These are phyloP conservation scores for Penicillium sp. DNA, from an alignment of 2,329 filamentous ascomycete genomes.

Conservation along the genomic window DNA sequence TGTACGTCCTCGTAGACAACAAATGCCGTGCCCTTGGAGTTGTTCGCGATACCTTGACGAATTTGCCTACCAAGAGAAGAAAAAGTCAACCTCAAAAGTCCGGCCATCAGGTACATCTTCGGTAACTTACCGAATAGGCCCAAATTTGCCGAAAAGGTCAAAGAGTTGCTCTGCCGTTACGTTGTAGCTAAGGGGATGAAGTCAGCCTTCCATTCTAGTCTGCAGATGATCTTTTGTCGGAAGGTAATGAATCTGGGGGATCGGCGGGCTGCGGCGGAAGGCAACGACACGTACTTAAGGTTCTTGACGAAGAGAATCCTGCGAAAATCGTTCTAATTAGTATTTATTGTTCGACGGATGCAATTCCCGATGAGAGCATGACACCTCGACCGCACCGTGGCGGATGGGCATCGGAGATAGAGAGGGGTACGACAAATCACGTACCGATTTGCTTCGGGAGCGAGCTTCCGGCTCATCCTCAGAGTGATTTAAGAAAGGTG, in stretches of 20 bases:
- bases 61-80: constrained; percentile 70
- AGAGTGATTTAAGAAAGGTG: constrained; percentile 21
- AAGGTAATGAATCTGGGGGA: not conserved
- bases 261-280: constrained; percentile 5
- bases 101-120: constrained; percentile 9
- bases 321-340: constrained; percentile 5
- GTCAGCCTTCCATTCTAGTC: constrained; percentile 8
- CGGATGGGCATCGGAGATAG: not conserved
- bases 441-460: constrained; percentile 98
- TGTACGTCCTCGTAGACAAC: constrained; percentile 99
- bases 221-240: not conserved
- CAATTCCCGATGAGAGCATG: not conserved
- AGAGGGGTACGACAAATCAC: constrained; percentile 44
- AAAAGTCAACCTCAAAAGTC: constrained; percentile 8
- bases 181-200: constrained; percentile 73
- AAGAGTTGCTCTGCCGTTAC: constrained; percentile 97
- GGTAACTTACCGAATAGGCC: constrained; percentile 79
- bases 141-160: constrained; percentile 97
- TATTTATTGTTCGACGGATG: not conserved
- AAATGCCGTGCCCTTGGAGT: constrained; percentile 97
- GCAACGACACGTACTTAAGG: constrained; percentile 70
- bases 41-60: constrained; percentile 93
- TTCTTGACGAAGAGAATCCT: constrained; percentile 99
- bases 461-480: constrained; percentile 70
- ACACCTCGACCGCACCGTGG: not conserved